These are phyloP conservation scores for Somion occarium DNA, from an alignment of 1,284 basidiomycete genomes.

Conservation along the genomic window DNA sequence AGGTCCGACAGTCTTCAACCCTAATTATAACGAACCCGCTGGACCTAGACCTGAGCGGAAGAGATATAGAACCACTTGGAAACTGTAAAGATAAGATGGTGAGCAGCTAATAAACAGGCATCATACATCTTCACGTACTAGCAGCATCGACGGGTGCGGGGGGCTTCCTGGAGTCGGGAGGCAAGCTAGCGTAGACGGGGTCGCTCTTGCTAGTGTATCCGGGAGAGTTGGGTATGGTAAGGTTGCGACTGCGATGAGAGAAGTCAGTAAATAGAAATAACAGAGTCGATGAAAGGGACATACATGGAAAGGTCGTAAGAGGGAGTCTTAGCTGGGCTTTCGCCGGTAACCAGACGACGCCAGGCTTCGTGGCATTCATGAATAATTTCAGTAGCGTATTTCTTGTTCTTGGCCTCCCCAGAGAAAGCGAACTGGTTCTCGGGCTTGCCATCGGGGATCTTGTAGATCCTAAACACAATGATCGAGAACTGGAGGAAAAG, in stretches of 20 bases:
- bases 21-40: background rate
- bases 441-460: conserved; percentile 97
- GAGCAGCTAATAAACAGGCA: conserved; percentile 7
- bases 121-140: conserved; percentile 45
- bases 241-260: conserved; percentile 50
- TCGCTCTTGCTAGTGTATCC: conserved; percentile 66
- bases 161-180: conserved; percentile 76
- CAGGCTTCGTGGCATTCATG: conserved; percentile 99
- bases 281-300: conserved; percentile 26
- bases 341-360: conserved; percentile 83
- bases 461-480: conserved; percentile 78
- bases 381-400: conserved; percentile 98
- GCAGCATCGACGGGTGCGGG: conserved; percentile 86
- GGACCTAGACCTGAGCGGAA: conserved; percentile 64
- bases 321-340: conserved; percentile 67
- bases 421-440: conserved; percentile 99
- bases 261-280: conserved; percentile 19
- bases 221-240: conserved; percentile 72
- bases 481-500: conserved; percentile 11
- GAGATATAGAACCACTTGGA: conserved; percentile 91
- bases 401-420: conserved; percentile 99
- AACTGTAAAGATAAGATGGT: conserved; percentile 47
- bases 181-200: conserved; percentile 62
- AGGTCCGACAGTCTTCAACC: background rate
- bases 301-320: conserved; percentile 80